phyloP scores from a whole-genome alignment of 176 grass and related monocot species.

The Zea luxurians region DNA sequence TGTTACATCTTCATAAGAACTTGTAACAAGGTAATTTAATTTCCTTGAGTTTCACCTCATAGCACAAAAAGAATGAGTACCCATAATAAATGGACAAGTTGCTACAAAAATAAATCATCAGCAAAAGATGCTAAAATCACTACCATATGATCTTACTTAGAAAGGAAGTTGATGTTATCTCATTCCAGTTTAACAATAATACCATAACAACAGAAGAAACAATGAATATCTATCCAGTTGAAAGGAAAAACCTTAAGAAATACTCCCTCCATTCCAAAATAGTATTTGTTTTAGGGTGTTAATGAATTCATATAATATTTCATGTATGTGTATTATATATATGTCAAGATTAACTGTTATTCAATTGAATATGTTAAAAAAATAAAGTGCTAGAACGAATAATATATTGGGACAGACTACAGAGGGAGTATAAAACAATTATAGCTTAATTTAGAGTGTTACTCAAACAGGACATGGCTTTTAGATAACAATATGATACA shows the following conservation, averaged over 20 bases:
- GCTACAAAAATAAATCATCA: slow-evolving; percentile 9
- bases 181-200: slow-evolving; percentile 12
- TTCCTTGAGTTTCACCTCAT: not conserved
- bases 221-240: not conserved
- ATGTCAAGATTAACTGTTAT: too few species aligned
- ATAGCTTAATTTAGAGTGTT: not conserved
- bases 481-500: not conserved
- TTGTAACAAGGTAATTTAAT: slow-evolving; percentile 2
- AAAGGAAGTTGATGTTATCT: not conserved
- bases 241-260: not conserved
- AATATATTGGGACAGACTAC: too few species aligned
- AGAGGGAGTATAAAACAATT: too few species aligned
- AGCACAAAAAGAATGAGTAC: not conserved
- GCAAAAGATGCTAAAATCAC: not conserved
- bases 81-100: not conserved
- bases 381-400: too few species aligned
- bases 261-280: too few species aligned
- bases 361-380: too few species aligned
- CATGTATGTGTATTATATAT: too few species aligned
- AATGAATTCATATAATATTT: too few species aligned
- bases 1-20: slow-evolving; percentile 24
- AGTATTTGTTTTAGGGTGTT: too few species aligned
- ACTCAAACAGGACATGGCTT: not conserved
- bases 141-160: not conserved
- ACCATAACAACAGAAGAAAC: slow-evolving; percentile 15